These are phyloP conservation scores for Lumnitzera littorea DNA, from an alignment of 345 rosid species.

Conservation along the genomic window DNA sequence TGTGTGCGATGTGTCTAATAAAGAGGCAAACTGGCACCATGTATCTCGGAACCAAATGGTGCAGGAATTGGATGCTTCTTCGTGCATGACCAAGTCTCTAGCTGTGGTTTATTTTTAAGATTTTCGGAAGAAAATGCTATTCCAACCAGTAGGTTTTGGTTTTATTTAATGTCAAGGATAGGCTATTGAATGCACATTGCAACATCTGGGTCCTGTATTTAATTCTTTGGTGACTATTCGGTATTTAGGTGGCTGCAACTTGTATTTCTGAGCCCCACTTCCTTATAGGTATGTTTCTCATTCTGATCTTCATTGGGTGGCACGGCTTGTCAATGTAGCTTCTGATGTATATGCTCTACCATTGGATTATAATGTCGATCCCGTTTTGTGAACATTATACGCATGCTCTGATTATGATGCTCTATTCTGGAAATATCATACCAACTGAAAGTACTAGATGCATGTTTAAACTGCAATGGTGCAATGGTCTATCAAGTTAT, in stretches of 20 bases:
- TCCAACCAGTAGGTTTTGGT: not conserved
- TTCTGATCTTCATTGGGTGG: not conserved
- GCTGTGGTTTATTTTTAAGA: conserved; percentile 68
- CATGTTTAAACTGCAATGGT: no score
- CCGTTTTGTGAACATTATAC: no score
- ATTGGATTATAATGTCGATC: no score
- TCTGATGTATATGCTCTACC: conserved; percentile 1
- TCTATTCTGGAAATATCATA: no score
- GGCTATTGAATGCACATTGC: conserved; percentile 6
- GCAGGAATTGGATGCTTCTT: conserved; percentile 70
- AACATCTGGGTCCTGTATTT: conserved; percentile 5
- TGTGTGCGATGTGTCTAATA: conserved; percentile 39
- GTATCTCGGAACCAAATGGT: conserved; percentile 68
- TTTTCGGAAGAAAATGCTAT: not conserved
- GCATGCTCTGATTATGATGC: no score
- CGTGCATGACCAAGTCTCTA: conserved; percentile 74
- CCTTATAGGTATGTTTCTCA: conserved; percentile 1
- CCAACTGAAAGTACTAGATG: no score
- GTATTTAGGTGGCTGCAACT: not conserved
- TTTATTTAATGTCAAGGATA: conserved; percentile 1
- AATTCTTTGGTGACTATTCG: conserved; percentile 7
- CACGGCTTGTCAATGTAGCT: not conserved
- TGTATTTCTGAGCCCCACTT: no score
- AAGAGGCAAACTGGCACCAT: conserved; percentile 60
- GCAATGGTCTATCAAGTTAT: no score